Percentiles rank a stretch among this genome's conserved stretches.
phyloP scores from a whole-genome alignment of 2,329 filamentous ascomycete genomes.

The Emmonsia crescens region DNA sequence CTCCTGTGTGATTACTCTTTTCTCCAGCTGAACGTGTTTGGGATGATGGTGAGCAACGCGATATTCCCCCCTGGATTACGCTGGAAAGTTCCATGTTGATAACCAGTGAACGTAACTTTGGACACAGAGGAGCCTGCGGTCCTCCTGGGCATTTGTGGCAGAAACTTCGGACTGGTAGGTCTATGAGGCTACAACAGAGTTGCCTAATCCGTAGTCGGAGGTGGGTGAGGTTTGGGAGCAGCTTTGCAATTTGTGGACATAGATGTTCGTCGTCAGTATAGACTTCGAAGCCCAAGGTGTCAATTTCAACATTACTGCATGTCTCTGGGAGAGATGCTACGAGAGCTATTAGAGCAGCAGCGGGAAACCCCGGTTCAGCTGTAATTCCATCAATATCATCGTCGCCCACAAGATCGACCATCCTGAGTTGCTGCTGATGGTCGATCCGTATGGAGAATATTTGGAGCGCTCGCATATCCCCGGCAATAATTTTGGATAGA shows the following conservation, averaged over 20 bases:
- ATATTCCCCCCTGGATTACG: background rate
- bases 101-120: constrained; percentile 8
- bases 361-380: constrained; percentile 2
- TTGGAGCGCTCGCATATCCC: background rate
- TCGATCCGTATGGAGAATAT: constrained; percentile 5
- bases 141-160: background rate
- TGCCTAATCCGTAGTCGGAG: constrained; percentile 7
- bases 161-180: background rate
- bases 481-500: background rate
- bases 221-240: constrained; percentile 4
- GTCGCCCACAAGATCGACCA: background rate
- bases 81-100: constrained; percentile 8
- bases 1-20: background rate
- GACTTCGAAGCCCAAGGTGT: constrained; percentile 9
- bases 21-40: background rate
- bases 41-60: background rate
- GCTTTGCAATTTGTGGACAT: constrained; percentile 6
- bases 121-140: background rate
- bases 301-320: constrained; percentile 9
- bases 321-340: constrained; percentile 5
- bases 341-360: background rate
- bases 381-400: background rate
- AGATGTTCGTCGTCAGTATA: constrained; percentile 6
- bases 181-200: constrained; percentile 6
- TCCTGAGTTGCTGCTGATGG: background rate